Base-by-base conservation (phyloP, 805 yeast species). In the Saccharomycopsis lassenensis region DNA sequence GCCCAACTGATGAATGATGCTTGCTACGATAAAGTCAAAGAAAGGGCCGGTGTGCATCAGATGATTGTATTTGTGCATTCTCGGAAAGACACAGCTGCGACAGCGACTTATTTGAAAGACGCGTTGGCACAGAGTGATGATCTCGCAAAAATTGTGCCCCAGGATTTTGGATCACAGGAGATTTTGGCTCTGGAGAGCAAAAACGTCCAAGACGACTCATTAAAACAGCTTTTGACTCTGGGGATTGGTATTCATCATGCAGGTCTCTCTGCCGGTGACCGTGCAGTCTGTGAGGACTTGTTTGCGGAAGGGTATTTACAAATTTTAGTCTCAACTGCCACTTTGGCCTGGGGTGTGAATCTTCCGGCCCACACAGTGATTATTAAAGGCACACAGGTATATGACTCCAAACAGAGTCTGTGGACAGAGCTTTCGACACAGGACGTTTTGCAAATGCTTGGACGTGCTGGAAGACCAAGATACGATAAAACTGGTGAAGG, bases 291-390 rank as follows among this genome's bases (percentile, higher is more conserved):
- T 0, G 96, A 86, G 55, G 94, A 84, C 51, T 59, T 84, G 27
- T 86, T 86, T 61, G 91, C 94, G 1, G 91, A 78, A 46, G 94
- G 95, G 2, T 75, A 81, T 41, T 58, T 84, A n/a, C 80, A 76
- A 48, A 81, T 86, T 1, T 61, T 86, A 39, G 87, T 87, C 1
- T 84, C 93, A 0, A 86, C 96, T 2, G 94, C 95, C 0, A 86
- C 96, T 0, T 67, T 86, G 42, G 95, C 96, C 0, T 86, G 96
- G 96, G 96, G 96, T 67, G 95, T 86, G 22, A 86, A 86, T 52
- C 64, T 86, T 38, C 96, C 96, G 2, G 95, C 95, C 0, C 95
- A 87, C 51, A 84, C 95, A 0, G 96, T 86, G 21, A 77, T 86
- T 19, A 82, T 86, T 44, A 84, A 84, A 50, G 97, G 97, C 0